Evolutionary conservation across 768 basidiomycete genomes (phyloP), one percentile per base, ranked within the genome.

Genomic region (Chalciporus sphaerocephalus): DNA sequence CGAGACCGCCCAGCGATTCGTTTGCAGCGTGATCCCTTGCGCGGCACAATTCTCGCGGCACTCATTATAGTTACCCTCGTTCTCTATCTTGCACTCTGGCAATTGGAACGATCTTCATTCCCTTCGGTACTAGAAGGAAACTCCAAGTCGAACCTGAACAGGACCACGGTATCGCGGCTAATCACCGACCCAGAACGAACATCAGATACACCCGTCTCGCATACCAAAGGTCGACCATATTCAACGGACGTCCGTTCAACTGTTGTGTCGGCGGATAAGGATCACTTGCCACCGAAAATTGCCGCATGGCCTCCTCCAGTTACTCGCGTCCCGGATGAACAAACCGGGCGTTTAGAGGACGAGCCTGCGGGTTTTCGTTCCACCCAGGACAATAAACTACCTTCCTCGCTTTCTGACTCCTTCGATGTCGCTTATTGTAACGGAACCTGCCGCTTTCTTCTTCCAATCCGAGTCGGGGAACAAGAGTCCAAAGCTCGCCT

Each of bases 401-500:
- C 11, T 30, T 33, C 44, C 2, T 46, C 48, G 10, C 38, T 33
- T 5, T 18, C 48, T 11, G 34, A 38, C 22, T 30, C 47, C 12
- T 46, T 63, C 35, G 60, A 67, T 24, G 18, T 40, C 9, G 46
- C 50, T 15, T 47, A 59, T 51, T 67, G 66, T 41, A 38, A 39
- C 8, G 46, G 47, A 10, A 38, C 65, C 1, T 78, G 75, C 43
- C 69, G 70, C 6, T 75, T 77, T 53, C 69, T 81, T 36, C 64
- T 81, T 32, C 74, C 76, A 0, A 56, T 74, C 10, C 70, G 72
- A 4, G 65, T 81, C 21, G 68, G 69, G 15, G 82, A 81, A 60
- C 79, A 80, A 50, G 80, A 81, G 53, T 78, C 79, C 23, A 79
- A 79, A 50, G 76, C 78, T 1, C 71, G 76, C 16, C 57, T 72